phyloP scores from a whole-genome alignment of 306 rosid genomes.

The Corylus americana region DNA sequence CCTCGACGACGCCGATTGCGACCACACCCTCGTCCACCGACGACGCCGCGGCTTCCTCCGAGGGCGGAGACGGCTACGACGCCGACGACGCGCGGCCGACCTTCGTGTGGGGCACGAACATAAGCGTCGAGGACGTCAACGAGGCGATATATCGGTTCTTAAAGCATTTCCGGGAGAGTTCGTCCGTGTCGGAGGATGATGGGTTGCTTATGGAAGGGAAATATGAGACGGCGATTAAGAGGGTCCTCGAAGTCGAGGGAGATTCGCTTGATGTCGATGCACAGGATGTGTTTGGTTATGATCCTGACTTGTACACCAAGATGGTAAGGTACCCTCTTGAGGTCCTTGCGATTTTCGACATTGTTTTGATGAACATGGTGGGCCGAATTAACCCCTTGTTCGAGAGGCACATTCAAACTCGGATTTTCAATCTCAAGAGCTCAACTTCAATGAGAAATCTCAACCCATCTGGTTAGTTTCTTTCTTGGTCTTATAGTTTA shows the following conservation, averaged over 20 bases:
- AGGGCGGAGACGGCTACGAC: constrained; percentile 77
- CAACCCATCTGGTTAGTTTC: constrained; percentile 81
- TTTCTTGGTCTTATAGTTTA: constrained; percentile 1
- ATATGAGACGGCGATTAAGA: constrained; percentile 65
- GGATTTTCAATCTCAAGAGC: constrained; percentile 74
- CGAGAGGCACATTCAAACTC: constrained; percentile 89
- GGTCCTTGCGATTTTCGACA: constrained; percentile 91
- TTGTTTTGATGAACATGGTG: constrained; percentile 95
- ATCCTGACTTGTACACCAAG: constrained; percentile 84
- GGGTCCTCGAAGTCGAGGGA: constrained; percentile 73
- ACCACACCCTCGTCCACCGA: constrained; percentile 77
- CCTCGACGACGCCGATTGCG: constrained; percentile 35
- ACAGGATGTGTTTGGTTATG: constrained; percentile 78
- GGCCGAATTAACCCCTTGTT: constrained; percentile 69
- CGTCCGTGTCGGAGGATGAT: constrained; percentile 55
- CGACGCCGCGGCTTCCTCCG: constrained; percentile 66
- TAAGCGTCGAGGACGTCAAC: constrained; percentile 92
- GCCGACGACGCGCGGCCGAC: constrained; percentile 83
- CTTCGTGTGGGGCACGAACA: constrained; percentile 89
- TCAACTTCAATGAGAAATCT: constrained; percentile 90
- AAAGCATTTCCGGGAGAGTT: constrained; percentile 62
- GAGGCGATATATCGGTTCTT: constrained; percentile 76
- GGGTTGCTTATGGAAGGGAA: constrained; percentile 67
- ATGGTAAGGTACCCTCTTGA: constrained; percentile 95
- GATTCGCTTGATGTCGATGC: constrained; percentile 85